Evolutionary conservation across 139 green algal genomes (phyloP).

Genomic region (Chloropicon primus): DNA sequence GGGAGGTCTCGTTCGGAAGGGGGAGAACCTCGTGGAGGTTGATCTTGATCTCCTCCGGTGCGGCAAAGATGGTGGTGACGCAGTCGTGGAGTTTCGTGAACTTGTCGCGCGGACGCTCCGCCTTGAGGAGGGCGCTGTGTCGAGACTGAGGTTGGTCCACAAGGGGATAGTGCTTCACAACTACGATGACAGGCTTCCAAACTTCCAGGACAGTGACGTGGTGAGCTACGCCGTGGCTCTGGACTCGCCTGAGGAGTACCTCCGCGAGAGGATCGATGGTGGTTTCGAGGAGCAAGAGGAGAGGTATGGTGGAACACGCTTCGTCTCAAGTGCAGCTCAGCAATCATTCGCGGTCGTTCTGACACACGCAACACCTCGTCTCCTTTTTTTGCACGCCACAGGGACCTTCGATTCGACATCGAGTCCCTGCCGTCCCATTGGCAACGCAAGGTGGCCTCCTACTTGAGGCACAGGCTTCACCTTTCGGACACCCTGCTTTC

Average conservation of each 20-base stretch:
- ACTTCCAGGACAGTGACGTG: background rate
- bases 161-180: background rate
- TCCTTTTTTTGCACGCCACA: too few species aligned
- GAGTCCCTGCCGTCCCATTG: background rate
- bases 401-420: background rate
- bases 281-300: background rate
- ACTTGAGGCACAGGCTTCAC: background rate
- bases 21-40: background rate
- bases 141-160: background rate
- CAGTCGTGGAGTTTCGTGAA: background rate
- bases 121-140: background rate
- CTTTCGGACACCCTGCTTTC: background rate
- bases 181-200: background rate
- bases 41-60: background rate
- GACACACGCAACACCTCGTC: too few species aligned
- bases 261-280: background rate
- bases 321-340: too few species aligned
- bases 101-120: background rate
- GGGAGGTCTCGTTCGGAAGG: background rate
- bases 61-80: background rate
- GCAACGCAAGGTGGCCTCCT: background rate
- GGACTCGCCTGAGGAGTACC: background rate
- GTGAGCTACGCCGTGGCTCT: background rate
- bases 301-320: too few species aligned
- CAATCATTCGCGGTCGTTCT: too few species aligned